These are phyloP conservation scores for Tolypocladium cylindrosporum DNA, from an alignment of 2,329 filamentous ascomycete species.

Conservation along the genomic window DNA sequence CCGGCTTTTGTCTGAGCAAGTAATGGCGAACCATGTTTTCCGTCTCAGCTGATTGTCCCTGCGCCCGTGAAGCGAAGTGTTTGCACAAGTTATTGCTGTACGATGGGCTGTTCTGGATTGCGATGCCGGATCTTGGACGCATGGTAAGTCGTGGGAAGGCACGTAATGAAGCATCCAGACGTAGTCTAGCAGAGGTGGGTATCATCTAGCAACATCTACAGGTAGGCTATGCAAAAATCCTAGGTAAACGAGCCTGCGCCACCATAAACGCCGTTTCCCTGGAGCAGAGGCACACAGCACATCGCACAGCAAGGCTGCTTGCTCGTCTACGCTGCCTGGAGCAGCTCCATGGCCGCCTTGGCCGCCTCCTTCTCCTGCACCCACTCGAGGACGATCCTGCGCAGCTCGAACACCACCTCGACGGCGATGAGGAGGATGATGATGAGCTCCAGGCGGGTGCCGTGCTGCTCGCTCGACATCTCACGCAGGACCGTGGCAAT, in stretches of 20 bases:
- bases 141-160: not conserved
- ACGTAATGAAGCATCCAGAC: not conserved
- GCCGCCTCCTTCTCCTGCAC: slow-evolving; percentile 9
- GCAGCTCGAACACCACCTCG: slow-evolving; percentile 81
- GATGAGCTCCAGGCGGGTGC: slow-evolving; percentile 82
- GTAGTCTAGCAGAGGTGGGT: not conserved
- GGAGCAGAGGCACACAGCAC: not conserved
- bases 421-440: slow-evolving; percentile 91
- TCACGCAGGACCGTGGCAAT: slow-evolving; percentile 85
- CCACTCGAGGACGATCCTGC: slow-evolving; percentile 59
- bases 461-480: slow-evolving; percentile 82
- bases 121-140: not conserved
- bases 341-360: not conserved
- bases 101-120: no score
- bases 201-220: not conserved
- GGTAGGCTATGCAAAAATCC: not conserved
- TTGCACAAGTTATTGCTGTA: not conserved
- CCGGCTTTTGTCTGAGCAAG: slow-evolving; percentile 3
- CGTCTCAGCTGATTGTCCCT: slow-evolving; percentile 1
- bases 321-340: not conserved
- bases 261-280: not conserved
- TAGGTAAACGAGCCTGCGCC: not conserved
- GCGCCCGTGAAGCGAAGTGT: not conserved
- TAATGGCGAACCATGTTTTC: slow-evolving; percentile 1
- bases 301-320: not conserved